Conservation (phyloP, 2,329 filamentous ascomycete genomes). For the Hymenoscyphus albidus region DNA sequence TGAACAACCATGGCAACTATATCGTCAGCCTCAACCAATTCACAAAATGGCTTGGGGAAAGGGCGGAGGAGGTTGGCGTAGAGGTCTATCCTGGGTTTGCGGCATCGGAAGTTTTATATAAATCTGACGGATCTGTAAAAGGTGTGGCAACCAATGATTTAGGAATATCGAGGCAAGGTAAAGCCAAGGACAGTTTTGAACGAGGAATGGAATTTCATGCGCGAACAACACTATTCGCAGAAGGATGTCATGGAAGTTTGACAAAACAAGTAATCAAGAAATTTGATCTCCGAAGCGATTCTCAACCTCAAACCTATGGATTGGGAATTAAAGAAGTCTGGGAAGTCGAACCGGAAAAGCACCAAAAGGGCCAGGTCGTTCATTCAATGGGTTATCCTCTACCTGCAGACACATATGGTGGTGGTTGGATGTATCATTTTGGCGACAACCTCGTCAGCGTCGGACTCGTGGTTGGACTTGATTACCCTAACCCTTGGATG, state of each 20-base stretch:
- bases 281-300: conserved; percentile 83
- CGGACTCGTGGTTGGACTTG: conserved; percentile 86
- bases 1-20: conserved; percentile 98
- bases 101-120: conserved; percentile 87
- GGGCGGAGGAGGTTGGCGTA: conserved; percentile 93
- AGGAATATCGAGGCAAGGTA: conserved; percentile 75
- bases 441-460: conserved; percentile 93
- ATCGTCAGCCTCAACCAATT: conserved; percentile 95
- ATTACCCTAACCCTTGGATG: conserved; percentile 95
- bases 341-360: conserved; percentile 92
- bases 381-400: conserved; percentile 94
- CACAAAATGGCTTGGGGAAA: conserved; percentile 90
- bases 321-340: conserved; percentile 95
- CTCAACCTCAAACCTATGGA: conserved; percentile 91
- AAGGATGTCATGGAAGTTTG: conserved; percentile 93
- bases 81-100: conserved; percentile 97
- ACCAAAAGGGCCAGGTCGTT: conserved; percentile 76
- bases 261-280: conserved; percentile 94
- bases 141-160: conserved; percentile 96
- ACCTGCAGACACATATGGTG: conserved; percentile 84
- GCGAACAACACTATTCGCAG: conserved; percentile 82
- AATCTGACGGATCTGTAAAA: conserved; percentile 78
- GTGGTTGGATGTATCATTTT: conserved; percentile 99
- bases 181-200: conserved; percentile 87
- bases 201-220: conserved; percentile 98